Base-by-base conservation (phyloP, 2,329 filamentous ascomycete genomes). In the Xylariaceae sp. region DNA sequence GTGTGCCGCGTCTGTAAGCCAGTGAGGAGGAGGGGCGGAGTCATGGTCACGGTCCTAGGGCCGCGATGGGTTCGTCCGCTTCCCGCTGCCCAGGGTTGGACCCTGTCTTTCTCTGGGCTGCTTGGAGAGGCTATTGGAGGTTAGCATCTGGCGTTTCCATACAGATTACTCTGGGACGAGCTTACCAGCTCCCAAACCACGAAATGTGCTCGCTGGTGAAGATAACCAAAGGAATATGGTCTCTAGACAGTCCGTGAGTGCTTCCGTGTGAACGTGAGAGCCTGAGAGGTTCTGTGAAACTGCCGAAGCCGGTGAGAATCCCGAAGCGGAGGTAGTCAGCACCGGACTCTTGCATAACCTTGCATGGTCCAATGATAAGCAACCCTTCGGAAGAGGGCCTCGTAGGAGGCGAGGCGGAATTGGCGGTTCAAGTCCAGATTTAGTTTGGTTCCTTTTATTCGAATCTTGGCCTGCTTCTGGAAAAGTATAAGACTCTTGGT, bases 311-410 rank as follows among this genome's bases (percentile, higher is more conserved):
- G 54, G 54, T 40, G 39, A 52, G 51, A 48, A 38, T 54, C 48
- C 51, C 54, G 54, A 49, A 52, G 54, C 51, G 51, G 54, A 56
- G 54, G 51, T 35, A 46, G 48, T 49, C 44, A 49, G 48, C 51
- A 47, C 51, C 51, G 54, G 51, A 38, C 39, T 44, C 43, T 44
- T 35, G 43, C 45, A 48, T 17, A 38, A 12, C 35, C 46, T 45
- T 36, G 44, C 17, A 41, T 45, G 31, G 42, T 49, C 51, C 54
- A 54, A 54, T 56, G 42, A 46, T 38, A 45, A 32, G 41, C 35
- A n/a, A 22, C 35, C 33, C 6, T 42, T 22, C 44, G 44, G 36
- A 19, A 44, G 45, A 32, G 43, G 39, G 46, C 42, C 32, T 32
- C 19, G 30, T 44, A 30, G 18, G n/a, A 27, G 43, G 35, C n/a